Conservation (phyloP, 108 stramenopile species). For the Nitzschia palea region DNA sequence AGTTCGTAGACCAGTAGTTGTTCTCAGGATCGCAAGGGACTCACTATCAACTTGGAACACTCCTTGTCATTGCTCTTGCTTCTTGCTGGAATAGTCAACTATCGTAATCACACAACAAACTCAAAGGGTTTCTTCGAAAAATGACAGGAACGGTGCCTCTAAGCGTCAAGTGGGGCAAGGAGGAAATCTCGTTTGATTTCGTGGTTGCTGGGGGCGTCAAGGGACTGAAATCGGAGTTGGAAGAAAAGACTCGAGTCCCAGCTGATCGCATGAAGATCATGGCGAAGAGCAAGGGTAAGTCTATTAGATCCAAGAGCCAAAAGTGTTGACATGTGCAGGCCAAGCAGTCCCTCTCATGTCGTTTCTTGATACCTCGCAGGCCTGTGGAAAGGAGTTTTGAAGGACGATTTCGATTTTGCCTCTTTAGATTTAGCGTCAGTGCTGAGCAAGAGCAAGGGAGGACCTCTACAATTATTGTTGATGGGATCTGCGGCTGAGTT, state of each 20-base stretch:
- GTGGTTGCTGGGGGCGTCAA: slow-evolving; percentile 72
- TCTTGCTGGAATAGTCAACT: too few species aligned
- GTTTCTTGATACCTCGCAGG: slow-evolving; percentile 41
- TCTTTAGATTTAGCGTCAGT: slow-evolving; percentile 52
- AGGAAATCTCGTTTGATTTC: slow-evolving; percentile 60
- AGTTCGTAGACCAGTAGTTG: too few species aligned
- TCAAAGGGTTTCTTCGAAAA: too few species aligned
- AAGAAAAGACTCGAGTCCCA: slow-evolving; percentile 93
- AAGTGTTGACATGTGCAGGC: background rate
- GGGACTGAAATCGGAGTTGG: slow-evolving; percentile 81
- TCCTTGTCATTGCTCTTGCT: too few species aligned
- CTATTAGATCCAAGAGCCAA: slow-evolving; percentile 4
- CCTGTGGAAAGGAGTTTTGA: slow-evolving; percentile 93
- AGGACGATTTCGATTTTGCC: slow-evolving; percentile 85
- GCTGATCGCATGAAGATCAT: slow-evolving; percentile 95
- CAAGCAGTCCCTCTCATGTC: background rate
- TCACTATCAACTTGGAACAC: too few species aligned
- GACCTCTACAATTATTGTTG: slow-evolving; percentile 81
- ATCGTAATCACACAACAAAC: too few species aligned
- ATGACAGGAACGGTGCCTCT: slow-evolving; percentile 45
- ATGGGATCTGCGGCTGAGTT: slow-evolving; percentile 96
- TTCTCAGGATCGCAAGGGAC: too few species aligned
- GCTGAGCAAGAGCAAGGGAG: slow-evolving; percentile 53
- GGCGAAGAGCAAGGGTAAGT: slow-evolving; percentile 86
- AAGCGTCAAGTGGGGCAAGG: slow-evolving; percentile 96